Evolutionary conservation across 129 eudicot genomes (phyloP).

Genomic region (sunflower (Helianthus annuus)): HanXRQr2.0-SUNRISE NC_035438.2:145750609-145751108

Average conservation of each 20-base stretch:
- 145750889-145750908: constrained; percentile 77
- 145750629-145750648: constrained; percentile 59
- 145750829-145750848: constrained; percentile 53
- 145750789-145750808: constrained; percentile 61
- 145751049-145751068: constrained; percentile 58
- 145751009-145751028: constrained; percentile 69
- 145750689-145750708: constrained; percentile 96
- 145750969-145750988: constrained; percentile 35
- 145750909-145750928: constrained; percentile 83
- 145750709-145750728: constrained; percentile 75
- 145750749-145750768: constrained; percentile 65
- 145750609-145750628: constrained; percentile 85
- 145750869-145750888: constrained; percentile 80
- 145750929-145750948: constrained; percentile 63
- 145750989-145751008: constrained; percentile 77
- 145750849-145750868: constrained; percentile 64
- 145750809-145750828: constrained; percentile 47
- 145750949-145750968: constrained; percentile 77
- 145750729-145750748: constrained; percentile 44
- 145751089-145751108: constrained; percentile 60
- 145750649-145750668: constrained; percentile 68
- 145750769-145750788: constrained; percentile 82
- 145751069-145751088: constrained; percentile 77
- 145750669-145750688: constrained; percentile 90
- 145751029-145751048: constrained; percentile 55